phyloP scores from a whole-genome alignment of 768 basidiomycete genomes.

The Kwoniella botswanensis region DNA sequence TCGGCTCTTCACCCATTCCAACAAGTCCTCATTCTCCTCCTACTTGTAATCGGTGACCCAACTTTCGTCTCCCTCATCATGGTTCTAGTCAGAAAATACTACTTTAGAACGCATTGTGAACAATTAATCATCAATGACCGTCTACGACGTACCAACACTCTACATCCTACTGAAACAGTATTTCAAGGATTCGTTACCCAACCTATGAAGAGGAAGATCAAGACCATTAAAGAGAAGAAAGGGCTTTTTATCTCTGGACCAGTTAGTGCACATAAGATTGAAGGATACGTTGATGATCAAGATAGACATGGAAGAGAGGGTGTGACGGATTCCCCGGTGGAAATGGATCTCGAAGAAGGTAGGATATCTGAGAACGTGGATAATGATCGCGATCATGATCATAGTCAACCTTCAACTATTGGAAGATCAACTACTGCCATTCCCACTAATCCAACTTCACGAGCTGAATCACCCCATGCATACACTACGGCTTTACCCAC shows the following conservation, averaged over 20 bases:
- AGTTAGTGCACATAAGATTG: slow-evolving; percentile 11
- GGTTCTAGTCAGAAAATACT: slow-evolving; percentile 49
- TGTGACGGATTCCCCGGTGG: slow-evolving; percentile 13
- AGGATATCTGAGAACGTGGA: background rate
- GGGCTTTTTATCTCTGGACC: slow-evolving; percentile 16
- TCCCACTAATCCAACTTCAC: background rate
- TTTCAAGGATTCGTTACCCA: slow-evolving; percentile 14
- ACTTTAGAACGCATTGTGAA: slow-evolving; percentile 44
- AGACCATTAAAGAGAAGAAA: background rate
- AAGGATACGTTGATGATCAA: slow-evolving; percentile 6
- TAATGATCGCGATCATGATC: background rate
- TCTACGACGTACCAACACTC: slow-evolving; percentile 32
- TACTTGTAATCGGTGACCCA: slow-evolving; percentile 33
- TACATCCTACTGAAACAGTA: slow-evolving; percentile 14
- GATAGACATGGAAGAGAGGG: slow-evolving; percentile 1
- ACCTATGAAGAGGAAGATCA: slow-evolving; percentile 11
- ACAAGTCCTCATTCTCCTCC: slow-evolving; percentile 25
- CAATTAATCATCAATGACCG: slow-evolving; percentile 37
- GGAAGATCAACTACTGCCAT: slow-evolving; percentile 14
- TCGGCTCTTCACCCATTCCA: slow-evolving; percentile 35
- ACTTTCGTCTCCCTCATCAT: slow-evolving; percentile 46
- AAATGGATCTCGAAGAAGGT: slow-evolving; percentile 9
- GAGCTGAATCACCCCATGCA: slow-evolving; percentile 4
- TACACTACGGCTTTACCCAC: slow-evolving; percentile 12
- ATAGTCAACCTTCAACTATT: slow-evolving; percentile 13